Conservation (phyloP, 768 basidiomycete species). For the Suillus bovinus region DNA sequence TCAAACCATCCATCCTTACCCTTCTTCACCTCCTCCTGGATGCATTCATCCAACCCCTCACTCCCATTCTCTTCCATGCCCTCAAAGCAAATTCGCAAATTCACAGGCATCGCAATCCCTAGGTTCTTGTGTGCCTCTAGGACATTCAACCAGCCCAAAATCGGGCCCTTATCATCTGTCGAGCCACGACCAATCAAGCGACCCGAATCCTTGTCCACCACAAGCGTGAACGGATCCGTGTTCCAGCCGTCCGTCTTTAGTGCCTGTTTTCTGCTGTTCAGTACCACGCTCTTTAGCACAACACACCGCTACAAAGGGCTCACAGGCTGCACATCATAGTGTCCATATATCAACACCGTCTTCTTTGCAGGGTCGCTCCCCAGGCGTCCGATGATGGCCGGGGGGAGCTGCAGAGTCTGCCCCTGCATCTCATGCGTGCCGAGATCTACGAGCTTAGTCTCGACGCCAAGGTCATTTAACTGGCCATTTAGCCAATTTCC, state of each 20-base stretch:
- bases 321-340: slow-evolving; percentile 95
- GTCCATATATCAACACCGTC: slow-evolving; percentile 91
- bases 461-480: slow-evolving; percentile 76
- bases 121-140: slow-evolving; percentile 78
- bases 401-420: slow-evolving; percentile 72
- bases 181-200: slow-evolving; percentile 84
- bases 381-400: slow-evolving; percentile 77
- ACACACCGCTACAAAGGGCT: slow-evolving; percentile 20
- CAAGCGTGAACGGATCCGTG: slow-evolving; percentile 80
- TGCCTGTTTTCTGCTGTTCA: slow-evolving; percentile 30
- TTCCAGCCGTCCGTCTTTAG: slow-evolving; percentile 78
- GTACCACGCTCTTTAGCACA: not conserved
- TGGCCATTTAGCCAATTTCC: slow-evolving; percentile 75
- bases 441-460: slow-evolving; percentile 71
- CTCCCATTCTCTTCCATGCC: slow-evolving; percentile 97
- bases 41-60: slow-evolving; percentile 87
- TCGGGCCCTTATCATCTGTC: slow-evolving; percentile 89
- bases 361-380: slow-evolving; percentile 89
- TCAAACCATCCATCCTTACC: slow-evolving; percentile 75
- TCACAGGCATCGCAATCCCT: slow-evolving; percentile 77
- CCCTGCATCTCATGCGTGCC: slow-evolving; percentile 77
- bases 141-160: slow-evolving; percentile 87
- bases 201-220: slow-evolving; percentile 45
- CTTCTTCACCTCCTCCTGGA: slow-evolving; percentile 67
- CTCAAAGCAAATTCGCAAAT: slow-evolving; percentile 90